A percentile compares a stretch with the other conserved stretches of the same genome.
Evolutionary conservation across 1,139 yeast species (phyloP).

Genomic region (Kazachstania sp.): DNA sequence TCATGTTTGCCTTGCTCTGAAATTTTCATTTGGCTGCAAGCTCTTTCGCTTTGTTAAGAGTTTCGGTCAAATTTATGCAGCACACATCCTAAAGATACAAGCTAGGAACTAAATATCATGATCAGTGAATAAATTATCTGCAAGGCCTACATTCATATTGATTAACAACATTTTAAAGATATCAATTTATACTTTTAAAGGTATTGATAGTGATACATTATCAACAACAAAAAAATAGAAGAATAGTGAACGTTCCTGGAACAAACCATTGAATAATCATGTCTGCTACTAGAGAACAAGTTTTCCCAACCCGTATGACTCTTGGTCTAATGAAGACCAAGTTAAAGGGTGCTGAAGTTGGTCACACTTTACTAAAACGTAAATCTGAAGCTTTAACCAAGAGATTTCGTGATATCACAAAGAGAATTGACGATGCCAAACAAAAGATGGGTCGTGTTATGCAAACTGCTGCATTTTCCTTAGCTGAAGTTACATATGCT

Average conservation of each 20-base stretch:
- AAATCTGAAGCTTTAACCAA: constrained; percentile 96
- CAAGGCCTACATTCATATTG: no score
- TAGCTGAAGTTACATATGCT: constrained; percentile 95
- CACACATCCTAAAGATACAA: no score
- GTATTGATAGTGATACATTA: background rate
- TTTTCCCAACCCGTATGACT: constrained; percentile 97
- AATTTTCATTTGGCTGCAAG: no score
- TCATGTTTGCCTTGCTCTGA: background rate
- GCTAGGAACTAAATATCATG: no score
- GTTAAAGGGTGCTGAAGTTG: constrained; percentile 95
- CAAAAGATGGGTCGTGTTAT: constrained; percentile 96
- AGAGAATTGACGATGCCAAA: constrained; percentile 87
- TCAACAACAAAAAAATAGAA: background rate
- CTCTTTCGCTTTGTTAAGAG: no score
- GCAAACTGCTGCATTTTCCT: constrained; percentile 96
- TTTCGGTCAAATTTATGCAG: no score
- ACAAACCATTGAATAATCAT: constrained; percentile 9
- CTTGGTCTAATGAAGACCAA: constrained; percentile 90
- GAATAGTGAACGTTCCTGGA: background rate
- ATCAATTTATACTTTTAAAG: no score
- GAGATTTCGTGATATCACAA: constrained; percentile 91
- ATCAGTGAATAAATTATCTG: no score
- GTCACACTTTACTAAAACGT: constrained; percentile 86
- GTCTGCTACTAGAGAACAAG: constrained; percentile 57
- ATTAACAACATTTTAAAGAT: no score